phyloP scores from a whole-genome alignment of 441 rosid genomes.

The Adansonia grandidieri region DNA sequence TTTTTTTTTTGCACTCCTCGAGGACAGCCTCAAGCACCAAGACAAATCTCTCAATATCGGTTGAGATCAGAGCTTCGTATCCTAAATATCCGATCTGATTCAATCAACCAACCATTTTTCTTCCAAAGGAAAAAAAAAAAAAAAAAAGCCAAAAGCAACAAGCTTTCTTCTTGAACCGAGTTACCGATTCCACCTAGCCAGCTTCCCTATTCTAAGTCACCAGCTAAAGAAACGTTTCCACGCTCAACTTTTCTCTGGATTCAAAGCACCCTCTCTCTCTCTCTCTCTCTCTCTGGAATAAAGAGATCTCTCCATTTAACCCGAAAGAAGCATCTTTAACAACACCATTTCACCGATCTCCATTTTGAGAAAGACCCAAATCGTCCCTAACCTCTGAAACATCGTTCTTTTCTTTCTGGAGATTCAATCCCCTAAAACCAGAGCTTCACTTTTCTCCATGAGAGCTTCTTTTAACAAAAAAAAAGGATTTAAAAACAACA shows the following conservation, averaged over 20 bases:
- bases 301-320: no score
- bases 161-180: slow-evolving; percentile 5
- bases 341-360: background rate
- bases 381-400: slow-evolving; percentile 1
- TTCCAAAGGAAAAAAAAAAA: background rate
- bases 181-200: slow-evolving; percentile 24
- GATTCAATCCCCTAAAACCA: background rate
- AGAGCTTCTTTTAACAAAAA: background rate
- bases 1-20: slow-evolving; percentile 39
- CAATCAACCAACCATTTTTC: slow-evolving; percentile 26
- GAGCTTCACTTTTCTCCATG: background rate
- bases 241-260: background rate
- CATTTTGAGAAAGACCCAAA: background rate
- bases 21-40: slow-evolving; percentile 65
- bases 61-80: slow-evolving; percentile 61
- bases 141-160: background rate
- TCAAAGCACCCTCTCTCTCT: no score
- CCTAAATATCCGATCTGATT: slow-evolving; percentile 55
- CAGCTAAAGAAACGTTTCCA: background rate
- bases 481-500: background rate
- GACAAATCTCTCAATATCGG: slow-evolving; percentile 43
- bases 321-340: background rate
- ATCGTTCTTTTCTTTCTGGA: background rate
- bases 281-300: no score
- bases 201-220: slow-evolving; percentile 13